phyloP scores from a whole-genome alignment of 176 grass and related monocot species.

The Zoysia japonica region DNA sequence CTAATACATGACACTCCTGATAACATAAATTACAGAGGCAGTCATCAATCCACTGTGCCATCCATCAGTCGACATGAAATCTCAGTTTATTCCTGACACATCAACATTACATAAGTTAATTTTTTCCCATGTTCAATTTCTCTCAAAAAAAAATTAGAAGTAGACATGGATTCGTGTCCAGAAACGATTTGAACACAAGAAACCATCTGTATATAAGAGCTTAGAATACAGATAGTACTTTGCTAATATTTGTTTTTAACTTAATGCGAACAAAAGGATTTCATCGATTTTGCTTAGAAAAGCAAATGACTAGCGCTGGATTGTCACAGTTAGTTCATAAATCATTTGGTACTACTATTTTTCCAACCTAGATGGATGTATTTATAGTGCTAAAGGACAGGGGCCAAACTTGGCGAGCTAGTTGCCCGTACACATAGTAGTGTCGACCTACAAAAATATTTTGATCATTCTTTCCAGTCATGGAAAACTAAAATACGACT shows the following conservation, averaged over 20 bases:
- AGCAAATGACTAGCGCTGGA: no score
- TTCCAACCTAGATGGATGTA: no score
- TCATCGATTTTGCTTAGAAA: no score
- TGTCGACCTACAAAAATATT: no score
- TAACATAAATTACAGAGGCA: constrained; percentile 32
- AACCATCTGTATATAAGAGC: not conserved
- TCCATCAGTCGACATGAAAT: constrained; percentile 19
- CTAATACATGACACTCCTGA: constrained; percentile 38
- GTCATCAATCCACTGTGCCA: constrained; percentile 20
- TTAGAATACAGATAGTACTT: not conserved
- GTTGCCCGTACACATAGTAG: no score
- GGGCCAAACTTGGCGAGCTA: no score
- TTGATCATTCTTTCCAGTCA: no score
- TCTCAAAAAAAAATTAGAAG: not conserved
- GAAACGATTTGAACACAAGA: not conserved
- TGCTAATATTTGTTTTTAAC: not conserved
- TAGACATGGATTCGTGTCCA: not conserved
- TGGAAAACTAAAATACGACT: no score
- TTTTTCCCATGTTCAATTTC: constrained; percentile 16
- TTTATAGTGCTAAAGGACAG: no score
- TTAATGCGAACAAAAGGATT: no score
- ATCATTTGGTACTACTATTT: no score
- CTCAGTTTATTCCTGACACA: constrained; percentile 36
- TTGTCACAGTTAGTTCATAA: no score
- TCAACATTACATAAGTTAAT: constrained; percentile 25